Evolutionary conservation across 306 rosid species (phyloP).

Genomic region (Corylus heterophylla): DNA sequence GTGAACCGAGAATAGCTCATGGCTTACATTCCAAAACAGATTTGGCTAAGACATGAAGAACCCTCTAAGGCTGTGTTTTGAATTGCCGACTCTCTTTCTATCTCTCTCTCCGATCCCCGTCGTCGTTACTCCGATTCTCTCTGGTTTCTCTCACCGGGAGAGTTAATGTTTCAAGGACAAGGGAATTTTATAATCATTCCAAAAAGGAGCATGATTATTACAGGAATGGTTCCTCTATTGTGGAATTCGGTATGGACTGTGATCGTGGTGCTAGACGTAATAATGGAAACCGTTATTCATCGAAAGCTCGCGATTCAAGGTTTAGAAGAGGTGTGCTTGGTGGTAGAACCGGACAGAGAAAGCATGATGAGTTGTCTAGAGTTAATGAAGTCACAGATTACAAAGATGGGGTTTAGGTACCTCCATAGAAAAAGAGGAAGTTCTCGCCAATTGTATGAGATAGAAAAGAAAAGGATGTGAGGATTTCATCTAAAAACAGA

Average conservation of each 20-base stretch:
- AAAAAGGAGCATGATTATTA: conserved; percentile 31
- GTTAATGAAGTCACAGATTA: conserved; percentile 1
- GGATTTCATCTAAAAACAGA: conserved; percentile 30
- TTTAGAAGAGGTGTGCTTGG: conserved; percentile 17
- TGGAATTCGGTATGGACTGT: conserved; percentile 6
- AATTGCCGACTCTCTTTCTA: conserved; percentile 2
- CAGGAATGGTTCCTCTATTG: conserved; percentile 28
- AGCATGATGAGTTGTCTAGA: conserved; percentile 28
- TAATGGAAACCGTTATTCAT: conserved; percentile 19
- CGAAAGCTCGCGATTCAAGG: conserved; percentile 1
- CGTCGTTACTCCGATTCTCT: background rate
- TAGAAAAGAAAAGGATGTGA: conserved; percentile 43
- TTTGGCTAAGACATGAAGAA: background rate
- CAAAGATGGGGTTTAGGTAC: conserved; percentile 25
- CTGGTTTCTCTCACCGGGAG: conserved; percentile 40
- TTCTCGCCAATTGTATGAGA: conserved; percentile 66
- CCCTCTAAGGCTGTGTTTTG: background rate
- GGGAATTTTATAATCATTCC: conserved; percentile 39
- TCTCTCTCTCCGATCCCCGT: background rate
- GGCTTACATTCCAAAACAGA: too few species aligned
- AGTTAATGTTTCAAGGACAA: conserved; percentile 51
- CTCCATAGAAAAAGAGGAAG: conserved; percentile 64
- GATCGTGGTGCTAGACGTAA: conserved; percentile 5
- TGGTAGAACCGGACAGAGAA: conserved; percentile 33
- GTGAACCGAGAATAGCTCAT: too few species aligned